Evolutionary conservation across 495 filamentous ascomycete species (phyloP).

Genomic region (Trichoderma asperelloides): DNA sequence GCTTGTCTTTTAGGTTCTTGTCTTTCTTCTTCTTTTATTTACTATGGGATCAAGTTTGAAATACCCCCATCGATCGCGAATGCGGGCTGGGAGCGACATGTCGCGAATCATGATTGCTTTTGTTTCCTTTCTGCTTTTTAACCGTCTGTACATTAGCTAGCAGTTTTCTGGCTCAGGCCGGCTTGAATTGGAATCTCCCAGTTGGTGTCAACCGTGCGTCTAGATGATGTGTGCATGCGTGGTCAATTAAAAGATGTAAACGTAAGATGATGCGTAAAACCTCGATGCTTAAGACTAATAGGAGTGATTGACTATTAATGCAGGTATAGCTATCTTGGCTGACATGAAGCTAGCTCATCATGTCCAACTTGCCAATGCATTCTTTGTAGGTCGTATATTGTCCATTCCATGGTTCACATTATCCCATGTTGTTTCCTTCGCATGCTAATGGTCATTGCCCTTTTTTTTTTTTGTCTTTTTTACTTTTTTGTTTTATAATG

Average conservation of each 20-base stretch:
- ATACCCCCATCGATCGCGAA: background rate
- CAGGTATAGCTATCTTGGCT: too few relatives aligned
- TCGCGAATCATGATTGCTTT: conserved; percentile 2
- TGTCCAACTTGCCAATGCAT: too few relatives aligned
- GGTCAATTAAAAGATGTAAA: background rate
- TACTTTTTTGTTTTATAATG: background rate
- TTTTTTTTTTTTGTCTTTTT: background rate
- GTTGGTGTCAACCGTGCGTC: background rate
- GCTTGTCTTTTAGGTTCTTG: conserved; percentile 6
- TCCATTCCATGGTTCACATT: too few relatives aligned
- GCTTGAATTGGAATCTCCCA: conserved; percentile 11
- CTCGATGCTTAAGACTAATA: too few relatives aligned
- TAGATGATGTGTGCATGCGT: background rate
- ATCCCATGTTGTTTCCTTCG: background rate
- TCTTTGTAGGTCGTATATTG: background rate
- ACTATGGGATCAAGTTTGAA: conserved; percentile 6
- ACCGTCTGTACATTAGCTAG: background rate
- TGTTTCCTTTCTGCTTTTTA: background rate
- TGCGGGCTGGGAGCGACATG: conserved; percentile 13
- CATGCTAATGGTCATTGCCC: background rate
- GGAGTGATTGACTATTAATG: too few relatives aligned
- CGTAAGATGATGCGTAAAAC: too few relatives aligned
- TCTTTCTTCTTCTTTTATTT: background rate
- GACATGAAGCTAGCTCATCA: too few relatives aligned
- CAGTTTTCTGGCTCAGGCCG: background rate